Evolutionary conservation across 2,329 filamentous ascomycete species (phyloP).

Genomic region (Capronia coronata): DNA sequence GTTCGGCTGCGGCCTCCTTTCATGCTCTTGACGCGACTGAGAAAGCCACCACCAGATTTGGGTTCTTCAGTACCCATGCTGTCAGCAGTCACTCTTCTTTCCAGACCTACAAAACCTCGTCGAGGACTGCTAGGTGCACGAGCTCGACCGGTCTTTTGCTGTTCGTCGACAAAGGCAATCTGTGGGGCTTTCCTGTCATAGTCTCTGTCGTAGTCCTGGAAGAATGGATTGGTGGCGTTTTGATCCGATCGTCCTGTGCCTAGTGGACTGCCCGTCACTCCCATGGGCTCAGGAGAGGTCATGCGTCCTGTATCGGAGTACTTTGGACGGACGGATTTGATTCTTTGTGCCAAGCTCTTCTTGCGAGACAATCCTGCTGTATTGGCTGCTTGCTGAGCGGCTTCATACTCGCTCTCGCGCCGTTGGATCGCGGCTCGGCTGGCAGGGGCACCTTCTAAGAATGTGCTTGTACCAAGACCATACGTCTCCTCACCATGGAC

Average conservation of each 20-base stretch:
- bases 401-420: slow-evolving; percentile 62
- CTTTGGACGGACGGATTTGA: slow-evolving; percentile 64
- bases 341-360: slow-evolving; percentile 88
- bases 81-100: slow-evolving; percentile 61
- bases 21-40: slow-evolving; percentile 75
- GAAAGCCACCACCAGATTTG: slow-evolving; percentile 54
- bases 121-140: slow-evolving; percentile 56
- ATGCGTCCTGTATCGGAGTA: slow-evolving; percentile 55
- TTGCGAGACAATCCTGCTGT: slow-evolving; percentile 67
- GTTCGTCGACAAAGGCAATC: slow-evolving; percentile 49
- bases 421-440: slow-evolving; percentile 71
- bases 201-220: slow-evolving; percentile 66
- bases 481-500: slow-evolving; percentile 78
- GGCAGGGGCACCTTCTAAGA: slow-evolving; percentile 87
- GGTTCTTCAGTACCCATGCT: slow-evolving; percentile 37
- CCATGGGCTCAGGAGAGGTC: slow-evolving; percentile 47
- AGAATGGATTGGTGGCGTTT: slow-evolving; percentile 68
- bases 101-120: slow-evolving; percentile 46
- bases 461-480: slow-evolving; percentile 88
- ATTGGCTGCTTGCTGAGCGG: slow-evolving; percentile 36
- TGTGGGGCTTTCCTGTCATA: slow-evolving; percentile 59
- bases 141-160: slow-evolving; percentile 33
- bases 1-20: slow-evolving; percentile 57
- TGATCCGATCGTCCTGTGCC: slow-evolving; percentile 33
- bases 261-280: slow-evolving; percentile 29